Conservation (phyloP, 202 grass and related monocot species). For the Eragrostis tef region DNA sequence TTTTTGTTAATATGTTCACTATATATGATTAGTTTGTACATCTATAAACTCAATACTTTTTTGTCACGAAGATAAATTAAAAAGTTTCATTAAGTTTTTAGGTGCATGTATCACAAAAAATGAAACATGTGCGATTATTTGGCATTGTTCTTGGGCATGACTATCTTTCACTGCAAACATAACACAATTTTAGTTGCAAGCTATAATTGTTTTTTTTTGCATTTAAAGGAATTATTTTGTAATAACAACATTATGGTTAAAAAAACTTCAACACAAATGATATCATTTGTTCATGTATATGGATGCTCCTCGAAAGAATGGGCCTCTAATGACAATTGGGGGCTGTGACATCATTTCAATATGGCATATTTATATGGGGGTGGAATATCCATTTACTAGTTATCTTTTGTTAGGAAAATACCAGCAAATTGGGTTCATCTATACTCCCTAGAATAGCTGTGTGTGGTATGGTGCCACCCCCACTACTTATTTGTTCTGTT, state of each 20-base stretch:
- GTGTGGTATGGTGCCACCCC: constrained; percentile 6
- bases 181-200: background rate
- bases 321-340: background rate
- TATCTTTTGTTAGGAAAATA: constrained; percentile 28
- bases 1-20: too few relatives aligned
- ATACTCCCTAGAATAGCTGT: background rate
- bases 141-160: background rate
- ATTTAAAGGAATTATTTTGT: background rate
- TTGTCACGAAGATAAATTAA: too few relatives aligned
- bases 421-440: background rate
- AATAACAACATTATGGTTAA: background rate
- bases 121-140: background rate
- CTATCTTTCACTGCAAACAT: background rate
- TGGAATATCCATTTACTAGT: constrained; percentile 48
- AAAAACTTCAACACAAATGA: background rate
- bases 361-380: constrained; percentile 35
- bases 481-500: background rate
- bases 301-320: background rate
- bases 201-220: constrained; percentile 13
- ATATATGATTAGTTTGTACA: too few relatives aligned
- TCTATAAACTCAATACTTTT: too few relatives aligned
- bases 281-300: background rate
- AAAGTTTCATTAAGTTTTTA: too few relatives aligned
- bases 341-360: constrained; percentile 36
- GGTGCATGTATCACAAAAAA: too few relatives aligned